phyloP scores from a whole-genome alignment of 768 basidiomycete genomes.

The Boletellus ananas region DNA sequence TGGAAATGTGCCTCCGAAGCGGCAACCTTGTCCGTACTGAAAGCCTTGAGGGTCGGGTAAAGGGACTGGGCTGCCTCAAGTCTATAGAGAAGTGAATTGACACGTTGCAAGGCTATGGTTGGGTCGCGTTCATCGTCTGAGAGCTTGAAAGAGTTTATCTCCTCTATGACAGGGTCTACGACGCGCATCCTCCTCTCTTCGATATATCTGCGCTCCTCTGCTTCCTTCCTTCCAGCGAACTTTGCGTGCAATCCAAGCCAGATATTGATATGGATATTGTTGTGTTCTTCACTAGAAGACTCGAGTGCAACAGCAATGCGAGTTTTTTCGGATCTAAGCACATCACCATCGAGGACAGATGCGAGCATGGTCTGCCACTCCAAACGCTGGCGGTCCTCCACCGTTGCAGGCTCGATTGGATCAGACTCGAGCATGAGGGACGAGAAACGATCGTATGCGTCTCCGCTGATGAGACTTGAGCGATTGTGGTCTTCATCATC shows the following conservation, averaged over 20 bases:
- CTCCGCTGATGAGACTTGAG: conserved; percentile 39
- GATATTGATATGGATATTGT: conserved; percentile 61
- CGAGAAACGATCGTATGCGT: conserved; percentile 49
- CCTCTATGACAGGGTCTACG: conserved; percentile 81
- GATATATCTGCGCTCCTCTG: conserved; percentile 76
- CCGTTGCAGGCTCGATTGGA: conserved; percentile 60
- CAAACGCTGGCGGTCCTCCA: conserved; percentile 74
- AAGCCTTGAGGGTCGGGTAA: conserved; percentile 79
- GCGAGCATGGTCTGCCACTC: conserved; percentile 97
- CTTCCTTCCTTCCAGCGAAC: conserved; percentile 72
- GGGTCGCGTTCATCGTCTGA: conserved; percentile 34
- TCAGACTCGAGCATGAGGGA: conserved; percentile 58
- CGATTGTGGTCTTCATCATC: conserved; percentile 68
- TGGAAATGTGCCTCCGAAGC: conserved; percentile 66
- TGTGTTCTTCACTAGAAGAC: conserved; percentile 64
- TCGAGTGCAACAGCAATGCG: conserved; percentile 81
- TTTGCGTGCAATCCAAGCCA: conserved; percentile 92
- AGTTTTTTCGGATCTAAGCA: conserved; percentile 91
- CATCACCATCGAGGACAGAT: conserved; percentile 90
- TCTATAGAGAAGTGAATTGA: conserved; percentile 63
- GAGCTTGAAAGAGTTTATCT: conserved; percentile 75
- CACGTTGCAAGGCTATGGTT: conserved; percentile 53
- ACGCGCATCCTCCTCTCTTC: conserved; percentile 80
- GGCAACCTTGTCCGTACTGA: conserved; percentile 73
- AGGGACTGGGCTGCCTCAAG: conserved; percentile 82